Conservation (phyloP, 2,329 filamentous ascomycete species). For the Diplodia sapinea region DNA sequence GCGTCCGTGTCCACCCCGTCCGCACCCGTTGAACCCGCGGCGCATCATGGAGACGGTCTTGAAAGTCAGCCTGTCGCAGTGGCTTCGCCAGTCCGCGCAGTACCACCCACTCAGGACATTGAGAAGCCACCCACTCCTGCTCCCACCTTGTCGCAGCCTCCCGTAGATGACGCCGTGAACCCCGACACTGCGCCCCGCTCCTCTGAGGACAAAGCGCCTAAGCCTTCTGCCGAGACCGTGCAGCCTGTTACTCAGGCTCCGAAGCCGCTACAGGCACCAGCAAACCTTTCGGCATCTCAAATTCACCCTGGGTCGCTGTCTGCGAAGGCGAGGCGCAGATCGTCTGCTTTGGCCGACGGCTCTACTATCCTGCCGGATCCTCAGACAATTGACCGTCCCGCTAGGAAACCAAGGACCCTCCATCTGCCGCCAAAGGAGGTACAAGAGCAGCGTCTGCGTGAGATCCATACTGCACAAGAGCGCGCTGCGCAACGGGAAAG, state of each 20-base stretch:
- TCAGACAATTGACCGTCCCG: constrained; percentile 31
- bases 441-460: constrained; percentile 55
- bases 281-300: constrained; percentile 13
- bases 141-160: constrained; percentile 32
- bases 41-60: constrained; percentile 22
- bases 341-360: constrained; percentile 46
- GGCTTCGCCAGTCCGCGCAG: constrained; percentile 2
- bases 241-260: not conserved
- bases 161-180: constrained; percentile 31
- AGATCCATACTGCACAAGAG: constrained; percentile 50
- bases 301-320: constrained; percentile 35
- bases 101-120: constrained; percentile 30
- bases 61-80: not conserved
- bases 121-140: constrained; percentile 34
- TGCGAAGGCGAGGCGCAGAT: constrained; percentile 37
- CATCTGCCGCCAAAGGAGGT: constrained; percentile 58
- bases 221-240: constrained; percentile 29
- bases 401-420: constrained; percentile 44
- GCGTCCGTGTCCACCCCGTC: constrained; percentile 39
- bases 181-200: constrained; percentile 29
- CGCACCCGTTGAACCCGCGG: constrained; percentile 35
- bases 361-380: constrained; percentile 40
- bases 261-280: constrained; percentile 7
- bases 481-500: constrained; percentile 45
- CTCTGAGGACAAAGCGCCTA: constrained; percentile 35